Base-by-base conservation (phyloP, 805 yeast species). In the Monosporozyma unispora region DNA sequence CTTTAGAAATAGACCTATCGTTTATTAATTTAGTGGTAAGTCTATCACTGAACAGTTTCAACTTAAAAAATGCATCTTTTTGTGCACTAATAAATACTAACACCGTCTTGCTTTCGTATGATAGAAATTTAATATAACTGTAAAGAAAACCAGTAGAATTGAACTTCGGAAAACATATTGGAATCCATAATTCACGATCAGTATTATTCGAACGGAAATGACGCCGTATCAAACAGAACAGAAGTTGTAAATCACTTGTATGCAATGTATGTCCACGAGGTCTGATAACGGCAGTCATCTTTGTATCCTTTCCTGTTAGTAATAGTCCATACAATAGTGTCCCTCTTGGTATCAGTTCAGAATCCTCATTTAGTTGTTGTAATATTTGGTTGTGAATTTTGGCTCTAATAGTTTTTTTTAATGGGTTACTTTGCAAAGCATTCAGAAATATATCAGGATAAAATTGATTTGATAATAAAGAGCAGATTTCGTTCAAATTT, bases 161-260 rank as follows among this genome's bases (percentile, higher is more conserved):
- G 70, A 91, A 91, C 56, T 85, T 80, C 0, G 98, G 96, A 63
- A 91, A 73, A 65, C 99, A 91, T 0, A 91, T 73, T 0, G 99
- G 99, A 11, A 87, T 78, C 98, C 98, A 93, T 50, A 88, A 78
- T 60, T 90, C 96, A 56, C 85, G 85, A 50, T 72, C 70, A 16
- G 63, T 64, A 9, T 66, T 52, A 14, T 55, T 50, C 21, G 55
- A 54, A 27, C 66, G 58, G 9, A 67, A 63, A 61, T 55, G 76
- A 53, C 57, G 79, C 57, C 78, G 79, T 1, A 91, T 78, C 68
- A 88, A 77, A 16, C 84, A 78, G 52, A 88, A 80, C 23, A 93
- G 66, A 7, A 87, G 70, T 46, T 84, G 86, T 16, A 93, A 69
- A 64, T 91, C 99, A 8, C 85, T 79, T 2, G 95, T 89, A 54